These are phyloP conservation scores for Leccinum broughii DNA, from an alignment of 768 basidiomycete species.

Conservation along the genomic window DNA sequence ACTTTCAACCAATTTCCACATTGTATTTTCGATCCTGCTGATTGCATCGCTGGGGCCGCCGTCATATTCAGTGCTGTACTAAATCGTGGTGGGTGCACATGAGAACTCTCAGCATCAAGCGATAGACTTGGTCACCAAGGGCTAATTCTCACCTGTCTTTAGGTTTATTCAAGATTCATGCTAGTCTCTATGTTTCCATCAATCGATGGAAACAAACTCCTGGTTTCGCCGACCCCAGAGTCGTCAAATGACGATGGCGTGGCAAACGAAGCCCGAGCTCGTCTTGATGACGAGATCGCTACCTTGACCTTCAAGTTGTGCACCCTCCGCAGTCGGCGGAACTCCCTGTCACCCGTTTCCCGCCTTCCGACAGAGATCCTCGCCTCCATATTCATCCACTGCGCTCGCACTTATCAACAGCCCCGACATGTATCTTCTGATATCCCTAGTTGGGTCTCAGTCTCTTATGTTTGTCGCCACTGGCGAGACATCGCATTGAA, in stretches of 20 bases:
- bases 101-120: neutral
- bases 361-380: constrained; percentile 26
- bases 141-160: neutral
- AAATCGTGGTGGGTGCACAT: neutral
- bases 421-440: neutral
- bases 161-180: neutral
- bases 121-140: neutral
- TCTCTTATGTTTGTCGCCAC: constrained; percentile 32
- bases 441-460: constrained; percentile 23
- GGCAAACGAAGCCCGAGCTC: neutral
- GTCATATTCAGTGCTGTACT: neutral
- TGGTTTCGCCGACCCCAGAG: neutral
- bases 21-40: neutral
- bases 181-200: neutral
- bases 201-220: neutral
- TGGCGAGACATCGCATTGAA: constrained; percentile 47
- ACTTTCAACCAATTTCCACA: neutral
- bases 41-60: neutral
- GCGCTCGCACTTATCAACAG: constrained; percentile 1
- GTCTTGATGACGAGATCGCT: constrained; percentile 23
- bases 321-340: constrained; percentile 19
- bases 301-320: constrained; percentile 14
- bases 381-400: constrained; percentile 22
- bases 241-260: neutral
- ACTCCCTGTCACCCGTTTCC: constrained; percentile 18